Evolutionary conservation across 768 basidiomycete species (phyloP), one percentile per base, ranked within the genome.

Genomic region (Leccinum sublutescens): DNA sequence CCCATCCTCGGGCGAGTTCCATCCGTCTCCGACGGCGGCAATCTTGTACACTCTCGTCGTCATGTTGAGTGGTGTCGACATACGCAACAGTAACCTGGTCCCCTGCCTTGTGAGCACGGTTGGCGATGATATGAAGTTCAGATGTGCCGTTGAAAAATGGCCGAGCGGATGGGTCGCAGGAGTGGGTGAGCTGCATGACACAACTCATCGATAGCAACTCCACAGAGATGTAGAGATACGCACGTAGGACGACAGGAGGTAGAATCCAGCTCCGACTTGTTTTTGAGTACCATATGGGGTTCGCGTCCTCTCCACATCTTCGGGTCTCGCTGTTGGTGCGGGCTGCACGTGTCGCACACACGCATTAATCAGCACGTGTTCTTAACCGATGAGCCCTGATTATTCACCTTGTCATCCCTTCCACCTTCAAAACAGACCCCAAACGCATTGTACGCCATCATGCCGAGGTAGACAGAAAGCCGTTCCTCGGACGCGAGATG

Each of bases 1-100:
- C 79, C 92, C 92, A 94, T 34, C 92, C 91, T 47, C 88, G 80
- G 23, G 83, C 89, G 38, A 94, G 80, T 76, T 91, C 89, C 64
- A 79, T 78, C 33, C 92, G 81, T 62, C 91, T 78, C 48, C 88
- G 79, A 57, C 84, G 78, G 56, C 88, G 79, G 54, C 85, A 83
- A 29, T 87, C 85, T 3, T 74, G 70, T 10, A 69, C 62, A 34
- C 78, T 78, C 73, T 91, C 89, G 27, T 67, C 82, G 1, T 77
- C 68, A 58, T 77, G 82, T 66, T 83, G 82, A 0, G 75, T 74
- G 63, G 87, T 83, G 62, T 92, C 88, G 53, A 91, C 88, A 65
- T 82, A 94, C 1, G 92, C 84, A 55, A 93, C 79, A 27, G 86
- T 86, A 52, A 94, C 75, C 66, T 87, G 82, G 47, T 93, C 90